These are phyloP conservation scores for Hibiscus mutabilis DNA, from an alignment of 345 rosid genomes.

Conservation along the genomic window DNA sequence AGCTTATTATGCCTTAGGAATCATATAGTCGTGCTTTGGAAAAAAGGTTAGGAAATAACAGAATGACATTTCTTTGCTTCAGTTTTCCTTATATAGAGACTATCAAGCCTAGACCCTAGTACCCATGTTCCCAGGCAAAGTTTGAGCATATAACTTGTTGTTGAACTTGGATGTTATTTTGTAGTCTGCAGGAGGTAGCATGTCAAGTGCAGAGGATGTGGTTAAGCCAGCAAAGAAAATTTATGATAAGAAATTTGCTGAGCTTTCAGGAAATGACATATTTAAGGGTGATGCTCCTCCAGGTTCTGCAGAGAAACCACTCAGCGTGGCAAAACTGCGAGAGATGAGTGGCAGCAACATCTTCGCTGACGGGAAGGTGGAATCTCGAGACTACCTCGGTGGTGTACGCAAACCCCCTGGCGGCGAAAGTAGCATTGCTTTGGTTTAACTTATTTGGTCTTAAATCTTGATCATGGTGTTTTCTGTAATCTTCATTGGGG, in stretches of 20 bases:
- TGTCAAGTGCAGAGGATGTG: neutral
- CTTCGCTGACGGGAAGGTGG: neutral
- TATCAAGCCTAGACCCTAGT: neutral
- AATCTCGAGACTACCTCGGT: neutral
- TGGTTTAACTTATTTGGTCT: neutral
- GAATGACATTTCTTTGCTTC: too few relatives aligned
- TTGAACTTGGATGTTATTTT: neutral
- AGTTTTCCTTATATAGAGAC: neutral
- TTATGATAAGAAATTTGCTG: slow-evolving; percentile 13
- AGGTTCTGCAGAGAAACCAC: slow-evolving; percentile 49
- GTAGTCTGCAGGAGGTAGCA: neutral
- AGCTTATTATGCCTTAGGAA: neutral
- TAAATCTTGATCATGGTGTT: too few relatives aligned
- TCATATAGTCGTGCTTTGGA: neutral
- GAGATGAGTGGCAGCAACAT: neutral
- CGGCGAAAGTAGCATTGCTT: neutral
- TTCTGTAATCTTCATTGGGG: neutral
- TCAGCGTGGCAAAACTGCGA: slow-evolving; percentile 59
- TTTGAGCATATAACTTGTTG: neutral
- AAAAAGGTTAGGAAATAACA: neutral
- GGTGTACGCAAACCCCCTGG: neutral
- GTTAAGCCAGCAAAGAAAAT: neutral
- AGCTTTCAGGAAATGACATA: slow-evolving; percentile 81
- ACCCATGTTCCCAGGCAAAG: neutral
- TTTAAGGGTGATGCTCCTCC: slow-evolving; percentile 65